Base-by-base conservation (phyloP, 768 basidiomycete species). In the Suillus sp. region DNA sequence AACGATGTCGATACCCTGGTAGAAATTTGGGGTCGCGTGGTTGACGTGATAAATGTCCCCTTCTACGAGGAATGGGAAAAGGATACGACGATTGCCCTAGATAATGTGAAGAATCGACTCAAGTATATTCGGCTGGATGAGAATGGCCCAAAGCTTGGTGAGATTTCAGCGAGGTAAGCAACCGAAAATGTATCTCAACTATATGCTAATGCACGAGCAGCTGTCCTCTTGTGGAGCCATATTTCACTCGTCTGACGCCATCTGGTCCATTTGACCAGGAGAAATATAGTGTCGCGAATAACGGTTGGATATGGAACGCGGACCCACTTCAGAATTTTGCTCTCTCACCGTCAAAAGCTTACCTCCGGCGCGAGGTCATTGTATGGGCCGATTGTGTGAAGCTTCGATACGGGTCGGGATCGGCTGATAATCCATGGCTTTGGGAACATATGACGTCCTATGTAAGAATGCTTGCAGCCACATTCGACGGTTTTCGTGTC, bases 361-460 rank as follows among this genome's bases (percentile, higher is more conserved):
- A 99, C 77, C 83, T 98, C 51, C 90, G 95, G 27, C 91, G 97
- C 56, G 93, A 98, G 75, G 95, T 99, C 61, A 98, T 99, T 68
- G 94, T 89, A 30, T 99, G 97, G 97, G 88, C 89, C 50, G 97
- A 99, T 75, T 99, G 97, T 72, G 97, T 99, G 72, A 99, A 99
- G 73, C 84, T 99, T 50, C 93, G 97, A 38, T 99, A 97, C 71
- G 97, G 97, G 2, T 80, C 84, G 18, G 83, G 83, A 8, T 90
- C 91, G 2, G 78, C 83, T 1, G 89, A 89, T 66, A 97, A 96
- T 74, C 95, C 95, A 0, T 98, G 93, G 93, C 79, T 99, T 48
- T 99, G 97, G 97, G 73, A 84, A 38, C 89, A 95, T 76, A 98
- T 99, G 87, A 89, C 83, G 13, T 78, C 81, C 60, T 99, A 99